Evolutionary conservation across 2,329 filamentous ascomycete genomes (phyloP), one percentile per base, ranked within the genome.

Genomic region (Colletotrichum gigasporum): DNA sequence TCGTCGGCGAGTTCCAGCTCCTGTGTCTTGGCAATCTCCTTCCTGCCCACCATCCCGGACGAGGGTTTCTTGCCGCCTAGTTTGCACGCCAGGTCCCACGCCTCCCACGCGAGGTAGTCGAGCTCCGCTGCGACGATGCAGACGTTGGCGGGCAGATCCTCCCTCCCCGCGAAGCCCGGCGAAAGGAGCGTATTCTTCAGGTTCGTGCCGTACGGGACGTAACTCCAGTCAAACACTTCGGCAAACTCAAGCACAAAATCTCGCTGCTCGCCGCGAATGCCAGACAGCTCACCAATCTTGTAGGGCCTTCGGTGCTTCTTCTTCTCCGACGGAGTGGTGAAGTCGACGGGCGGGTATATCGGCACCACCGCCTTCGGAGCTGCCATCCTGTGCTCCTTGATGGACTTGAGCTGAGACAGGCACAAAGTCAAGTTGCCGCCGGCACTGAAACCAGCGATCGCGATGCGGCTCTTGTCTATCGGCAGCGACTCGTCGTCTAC

Each of bases 391-490:
- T 68, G 69, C 3, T 69, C 71, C 30, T 71, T 70, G 32, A 85
- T 67, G 12, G 66, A 70, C 0, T 76, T 74, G 9, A 80, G 68
- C 67, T 84, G 81, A 12, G 76, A 69, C 0, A 77, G 78, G 6
- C 75, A 71, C 1, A 86, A 72, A 1, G 78, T 69, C 1, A 87
- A 73, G 68, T 84, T 85, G 2, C 78, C 85, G 24, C 85, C 84
- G 0, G 84, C 83, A 32, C 81, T 83, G 72, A 82, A 86, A 9
- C 84, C 84, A 1, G 74, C 78, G 1, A 86, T 65, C 0, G 78
- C 77, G 4, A 85, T 74, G 20, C 73, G 72, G 2, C 67, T 54
- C 7, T 69, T 67, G 70, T 86, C 82, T 66, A 86, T 77, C 3
- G 82, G 82, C 0, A 87, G 76, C 0, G 72, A 69, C 0, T 69